Percentiles rank a stretch among this genome's conserved stretches.
phyloP scores from a whole-genome alignment of 163 green algal species.

The Smithsoniella earleae region DNA sequence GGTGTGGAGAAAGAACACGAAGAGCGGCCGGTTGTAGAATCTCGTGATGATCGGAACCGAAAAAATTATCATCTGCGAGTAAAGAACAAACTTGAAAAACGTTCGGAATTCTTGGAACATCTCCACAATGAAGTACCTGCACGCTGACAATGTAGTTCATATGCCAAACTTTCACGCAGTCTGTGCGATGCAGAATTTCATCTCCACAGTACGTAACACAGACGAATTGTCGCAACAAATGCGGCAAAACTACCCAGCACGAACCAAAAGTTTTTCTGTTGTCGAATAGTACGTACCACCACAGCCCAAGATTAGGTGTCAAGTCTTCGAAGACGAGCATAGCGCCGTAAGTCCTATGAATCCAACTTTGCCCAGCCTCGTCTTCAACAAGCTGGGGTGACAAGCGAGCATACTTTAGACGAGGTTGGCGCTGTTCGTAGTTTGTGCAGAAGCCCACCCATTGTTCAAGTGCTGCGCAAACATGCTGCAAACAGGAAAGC shows the following conservation, averaged over 20 bases:
- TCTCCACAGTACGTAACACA: too few species aligned
- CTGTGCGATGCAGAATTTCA: too few species aligned
- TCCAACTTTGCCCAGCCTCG: conserved; percentile 31
- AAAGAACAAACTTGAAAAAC: conserved; percentile 48
- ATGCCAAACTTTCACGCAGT: background rate
- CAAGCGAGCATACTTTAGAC: background rate
- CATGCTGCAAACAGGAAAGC: background rate
- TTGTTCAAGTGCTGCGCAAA: background rate
- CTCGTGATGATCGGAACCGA: conserved; percentile 39
- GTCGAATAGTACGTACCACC: conserved; percentile 47
- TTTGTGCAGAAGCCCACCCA: background rate
- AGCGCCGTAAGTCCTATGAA: conserved; percentile 34
- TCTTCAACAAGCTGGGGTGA: background rate
- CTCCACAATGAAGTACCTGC: conserved; percentile 44
- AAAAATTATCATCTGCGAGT: conserved; percentile 39
- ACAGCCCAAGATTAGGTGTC: conserved; percentile 57
- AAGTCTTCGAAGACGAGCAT: conserved; percentile 44
- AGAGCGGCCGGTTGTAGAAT: conserved; percentile 45
- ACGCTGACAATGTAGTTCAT: background rate
- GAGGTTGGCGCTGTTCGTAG: too few species aligned
- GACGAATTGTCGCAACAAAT: too few species aligned
- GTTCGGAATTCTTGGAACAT: conserved; percentile 54
- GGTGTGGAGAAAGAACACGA: conserved; percentile 44
- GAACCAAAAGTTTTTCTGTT: background rate
- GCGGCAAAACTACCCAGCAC: too few species aligned